Evolutionary conservation across 179 eudicot species (phyloP), one percentile per base, ranked within the genome.

Genomic region (Sideroxylon spinosum): DNA sequence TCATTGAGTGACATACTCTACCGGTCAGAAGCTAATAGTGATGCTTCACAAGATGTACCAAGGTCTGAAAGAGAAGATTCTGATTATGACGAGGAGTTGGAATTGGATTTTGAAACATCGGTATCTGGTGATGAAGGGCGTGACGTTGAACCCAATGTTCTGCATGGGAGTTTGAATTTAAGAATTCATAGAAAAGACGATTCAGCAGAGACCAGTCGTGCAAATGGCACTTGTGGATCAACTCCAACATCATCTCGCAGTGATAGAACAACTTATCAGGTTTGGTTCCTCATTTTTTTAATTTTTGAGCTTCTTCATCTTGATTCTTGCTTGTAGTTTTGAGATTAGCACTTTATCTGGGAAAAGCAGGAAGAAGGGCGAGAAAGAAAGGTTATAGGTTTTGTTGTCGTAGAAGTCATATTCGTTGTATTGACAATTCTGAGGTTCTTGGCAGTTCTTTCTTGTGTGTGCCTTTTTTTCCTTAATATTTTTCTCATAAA

Each of bases 31-130:
- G 90, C 88, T 70, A 85, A 89, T 82, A 88, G 90, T 86, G 98
- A 93, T 88, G 85, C 91, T 71, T 91, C 94, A 71, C 90, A 82
- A 80, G 97, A 90, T 84, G 94, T 88, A 79, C 91, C 91, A 71
- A 87, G 90, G 82, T 91, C 91, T 78, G 98, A 89, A 73, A 92
- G 97, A 79, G 99, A 93, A 70, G 98, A 95, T 81, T 91, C 95
- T 67, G 98, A 93, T 73, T 88, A 90, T 83, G 97, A 94, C 66
- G 97, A 95, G 74, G 97, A 91, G 81, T 67, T 95, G 67, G 98
- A 95, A 79, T 78, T 93, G 83, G 99, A 93, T 82, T 86, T 95
- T 85, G 98, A 91, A 81, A 89, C 98, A 3, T 83, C 95, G 65
- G 78, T 85, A 71, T 86, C 99, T 67, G 90, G 91, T 80, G 97